Evolutionary conservation across 495 filamentous ascomycete species (phyloP), one percentile per base, ranked within the genome.

Genomic region (Endocarpon pusillum): DNA sequence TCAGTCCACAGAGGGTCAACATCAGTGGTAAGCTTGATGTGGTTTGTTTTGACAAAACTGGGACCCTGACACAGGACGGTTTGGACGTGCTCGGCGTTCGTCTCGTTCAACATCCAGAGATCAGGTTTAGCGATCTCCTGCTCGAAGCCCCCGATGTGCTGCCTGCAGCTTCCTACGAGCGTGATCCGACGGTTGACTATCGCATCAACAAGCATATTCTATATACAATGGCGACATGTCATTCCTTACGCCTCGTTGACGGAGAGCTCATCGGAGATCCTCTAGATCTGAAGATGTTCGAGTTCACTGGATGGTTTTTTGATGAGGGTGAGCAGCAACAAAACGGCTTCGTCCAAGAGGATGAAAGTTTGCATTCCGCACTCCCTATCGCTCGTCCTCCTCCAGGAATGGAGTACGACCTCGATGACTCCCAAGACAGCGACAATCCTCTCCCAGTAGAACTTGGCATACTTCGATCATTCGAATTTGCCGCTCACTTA

Each of bases 1-100:
- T 94, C 40, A 94, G 85, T 43, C 91, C 91, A 1, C 91, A 99
- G 48, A 71, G 77, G 40, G 86, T 99, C 25, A 96, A 96, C 46
- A 81, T 99, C 18, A 87, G 81, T 11, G 91, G 91, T 4, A 96
- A 94, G 50, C 60, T 99, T 4, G 89, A 99, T 54, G 65, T 94
- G 20, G 73, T 99, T 46, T 96, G 89, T 56, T 99, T 99, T 42
- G 91, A 99, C 54, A 99, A 99, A 51, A 99, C 91, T 2, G 91
- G 91, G 14, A 99, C 91, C 10, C 61, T 99, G 16, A 99, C 91
- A 2, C 91, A 96, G 54, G 91, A 99, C 52, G 91, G 91, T 0
- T 61, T 99, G 30, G 91, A 99, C 57, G 81, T 99, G 25, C 74
- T 96, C 18, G 91, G 91, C 3, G 66, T 89, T 10, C 73, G 81